These are phyloP conservation scores for Jaenimonas drosophilae DNA, from an alignment of 208 protist genomes.

Conservation along the genomic window DNA sequence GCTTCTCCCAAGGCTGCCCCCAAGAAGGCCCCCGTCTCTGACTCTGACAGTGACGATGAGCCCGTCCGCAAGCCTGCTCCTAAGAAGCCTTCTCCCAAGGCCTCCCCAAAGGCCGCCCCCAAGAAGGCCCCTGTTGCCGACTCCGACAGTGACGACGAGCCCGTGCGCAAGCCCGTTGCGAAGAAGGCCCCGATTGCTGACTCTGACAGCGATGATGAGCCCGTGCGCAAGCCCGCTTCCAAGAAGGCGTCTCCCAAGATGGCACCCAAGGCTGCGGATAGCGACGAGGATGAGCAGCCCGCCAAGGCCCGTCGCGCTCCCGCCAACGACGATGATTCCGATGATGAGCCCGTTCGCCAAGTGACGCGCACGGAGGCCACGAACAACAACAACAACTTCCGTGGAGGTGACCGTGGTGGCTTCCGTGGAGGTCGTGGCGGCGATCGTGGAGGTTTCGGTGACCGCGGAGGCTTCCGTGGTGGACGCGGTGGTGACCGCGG, in stretches of 20 bases:
- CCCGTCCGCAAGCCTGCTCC: conserved; percentile 37
- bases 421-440: conserved; percentile 25
- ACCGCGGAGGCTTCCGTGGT: conserved; percentile 19
- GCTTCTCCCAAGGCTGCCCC: conserved; percentile 13
- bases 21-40: conserved; percentile 14
- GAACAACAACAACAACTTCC: not conserved
- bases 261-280: conserved; percentile 2
- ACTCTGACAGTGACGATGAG: conserved; percentile 46
- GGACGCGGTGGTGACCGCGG: conserved; percentile 25
- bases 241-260: conserved; percentile 22
- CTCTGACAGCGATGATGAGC: conserved; percentile 25
- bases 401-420: conserved; percentile 10
- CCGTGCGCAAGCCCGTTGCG: conserved; percentile 16
- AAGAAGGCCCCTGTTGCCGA: conserved; percentile 18
- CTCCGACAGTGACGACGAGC: conserved; percentile 12
- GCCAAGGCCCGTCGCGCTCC: conserved; percentile 1
- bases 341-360: conserved; percentile 25
- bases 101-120: conserved; percentile 8
- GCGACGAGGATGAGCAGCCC: conserved; percentile 13
- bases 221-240: conserved; percentile 34
- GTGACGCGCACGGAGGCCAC: conserved; percentile 26
- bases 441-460: conserved; percentile 22
- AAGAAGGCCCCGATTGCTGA: conserved; percentile 21
- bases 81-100: conserved; percentile 20
- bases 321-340: conserved; percentile 6